A percentile compares a stretch with the other conserved stretches of the same genome.
Evolutionary conservation across 371 early-diverging fungal species (phyloP).

Genomic region (Neoconidiobolus thromboides): DNA sequence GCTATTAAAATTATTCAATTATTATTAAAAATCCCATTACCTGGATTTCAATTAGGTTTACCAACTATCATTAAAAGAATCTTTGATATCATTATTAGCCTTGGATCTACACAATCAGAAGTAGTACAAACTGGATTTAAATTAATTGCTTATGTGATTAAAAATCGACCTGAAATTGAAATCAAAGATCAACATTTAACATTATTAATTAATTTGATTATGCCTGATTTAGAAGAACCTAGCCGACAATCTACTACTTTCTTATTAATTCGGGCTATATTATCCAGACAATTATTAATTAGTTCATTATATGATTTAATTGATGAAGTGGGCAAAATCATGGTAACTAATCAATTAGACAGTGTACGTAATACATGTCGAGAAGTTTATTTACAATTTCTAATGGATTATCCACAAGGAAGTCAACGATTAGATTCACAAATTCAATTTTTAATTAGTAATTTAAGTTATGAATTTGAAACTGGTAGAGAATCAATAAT

Average conservation of each 20-base stretch:
- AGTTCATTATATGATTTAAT: constrained; percentile 84
- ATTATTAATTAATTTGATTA: constrained; percentile 52
- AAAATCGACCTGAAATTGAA: constrained; percentile 32
- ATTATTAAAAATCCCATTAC: constrained; percentile 46
- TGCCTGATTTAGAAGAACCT: constrained; percentile 73
- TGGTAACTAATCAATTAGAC: constrained; percentile 68
- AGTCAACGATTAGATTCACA: constrained; percentile 50
- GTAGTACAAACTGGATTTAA: constrained; percentile 60
- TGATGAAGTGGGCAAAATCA: constrained; percentile 47
- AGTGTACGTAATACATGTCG: constrained; percentile 70
- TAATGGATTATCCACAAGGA: constrained; percentile 87
- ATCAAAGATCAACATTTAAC: constrained; percentile 57
- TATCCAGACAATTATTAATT: constrained; percentile 63
- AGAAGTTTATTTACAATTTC: constrained; percentile 61
- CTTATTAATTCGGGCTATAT: constrained; percentile 62
- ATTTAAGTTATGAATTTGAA: constrained; percentile 75
- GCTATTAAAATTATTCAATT: constrained; percentile 33
- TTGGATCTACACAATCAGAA: constrained; percentile 42
- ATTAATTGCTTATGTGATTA: constrained; percentile 54
- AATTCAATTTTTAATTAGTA: constrained; percentile 69
- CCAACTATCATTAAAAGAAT: constrained; percentile 54
- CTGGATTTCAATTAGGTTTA: constrained; percentile 34
- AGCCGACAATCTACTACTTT: constrained; percentile 70
- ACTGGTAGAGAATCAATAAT: constrained; percentile 78
- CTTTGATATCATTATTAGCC: constrained; percentile 46